Conservation (phyloP, 768 basidiomycete species). For the Tremella fuciformis region DNA sequence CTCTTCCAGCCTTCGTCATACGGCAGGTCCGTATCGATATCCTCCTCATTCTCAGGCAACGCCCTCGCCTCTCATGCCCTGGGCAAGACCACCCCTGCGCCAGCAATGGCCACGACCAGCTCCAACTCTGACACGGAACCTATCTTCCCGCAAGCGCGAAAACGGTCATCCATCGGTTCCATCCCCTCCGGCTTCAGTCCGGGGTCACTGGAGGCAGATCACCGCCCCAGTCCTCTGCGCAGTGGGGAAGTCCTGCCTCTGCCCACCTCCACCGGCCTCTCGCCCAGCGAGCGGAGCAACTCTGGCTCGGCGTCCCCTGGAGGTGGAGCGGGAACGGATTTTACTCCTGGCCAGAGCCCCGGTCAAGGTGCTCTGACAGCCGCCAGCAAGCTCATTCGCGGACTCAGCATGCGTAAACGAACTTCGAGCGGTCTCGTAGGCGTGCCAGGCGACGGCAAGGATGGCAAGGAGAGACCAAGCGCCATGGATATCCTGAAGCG, state of each 20-base stretch:
- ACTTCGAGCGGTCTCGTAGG: neutral
- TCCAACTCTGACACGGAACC: slow-evolving; percentile 8
- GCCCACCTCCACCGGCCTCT: no score
- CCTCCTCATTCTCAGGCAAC: slow-evolving; percentile 25
- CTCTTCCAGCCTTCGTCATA: slow-evolving; percentile 20
- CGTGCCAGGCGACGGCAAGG: neutral
- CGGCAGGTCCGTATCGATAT: slow-evolving; percentile 29
- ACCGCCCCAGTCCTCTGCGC: no score
- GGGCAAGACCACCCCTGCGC: slow-evolving; percentile 18
- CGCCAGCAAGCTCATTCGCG: slow-evolving; percentile 1
- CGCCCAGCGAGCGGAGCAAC: no score
- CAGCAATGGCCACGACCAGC: slow-evolving; percentile 32
- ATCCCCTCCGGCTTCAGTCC: no score
- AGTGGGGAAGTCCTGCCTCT: no score
- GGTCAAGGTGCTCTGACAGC: neutral
- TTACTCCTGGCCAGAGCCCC: slow-evolving; percentile 2
- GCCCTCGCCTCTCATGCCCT: slow-evolving; percentile 15
- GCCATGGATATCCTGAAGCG: slow-evolving; percentile 37
- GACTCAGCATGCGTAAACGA: slow-evolving; percentile 4
- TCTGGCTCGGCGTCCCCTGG: neutral
- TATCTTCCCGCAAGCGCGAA: no score
- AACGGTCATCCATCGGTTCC: no score
- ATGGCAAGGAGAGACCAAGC: slow-evolving; percentile 10
- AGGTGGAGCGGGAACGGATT: neutral
- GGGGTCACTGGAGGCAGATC: no score